Evolutionary conservation across 441 rosid genomes (phyloP).

Genomic region (Kokia cookei): DNA sequence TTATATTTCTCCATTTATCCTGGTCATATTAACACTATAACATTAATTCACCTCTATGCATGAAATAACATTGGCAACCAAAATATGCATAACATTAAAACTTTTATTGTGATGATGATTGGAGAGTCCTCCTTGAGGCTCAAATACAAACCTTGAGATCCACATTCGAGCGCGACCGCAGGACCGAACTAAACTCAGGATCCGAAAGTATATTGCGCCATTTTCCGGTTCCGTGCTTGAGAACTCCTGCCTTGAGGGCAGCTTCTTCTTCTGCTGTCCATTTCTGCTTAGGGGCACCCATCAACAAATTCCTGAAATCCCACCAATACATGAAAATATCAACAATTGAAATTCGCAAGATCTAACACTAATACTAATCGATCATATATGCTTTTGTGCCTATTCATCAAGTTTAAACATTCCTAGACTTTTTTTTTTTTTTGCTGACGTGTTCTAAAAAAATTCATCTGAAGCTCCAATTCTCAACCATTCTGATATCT

Average conservation of each 20-base stretch:
- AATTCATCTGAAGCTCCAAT: background rate
- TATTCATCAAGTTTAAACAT: background rate
- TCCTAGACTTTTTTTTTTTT: background rate
- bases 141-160: slow-evolving; percentile 56
- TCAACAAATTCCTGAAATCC: slow-evolving; percentile 20
- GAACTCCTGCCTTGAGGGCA: slow-evolving; percentile 67
- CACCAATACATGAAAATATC: slow-evolving; percentile 8
- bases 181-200: slow-evolving; percentile 34
- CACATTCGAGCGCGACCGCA: slow-evolving; percentile 63
- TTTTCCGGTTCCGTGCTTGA: slow-evolving; percentile 57
- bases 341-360: slow-evolving; percentile 8
- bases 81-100: slow-evolving; percentile 1
- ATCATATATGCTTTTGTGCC: background rate
- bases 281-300: slow-evolving; percentile 81
- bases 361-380: background rate
- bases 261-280: slow-evolving; percentile 77
- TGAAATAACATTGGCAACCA: background rate
- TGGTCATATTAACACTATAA: slow-evolving; percentile 17
- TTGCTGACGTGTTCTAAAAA: background rate
- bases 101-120: background rate
- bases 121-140: background rate
- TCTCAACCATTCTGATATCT: background rate
- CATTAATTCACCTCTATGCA: background rate
- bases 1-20: slow-evolving; percentile 78
- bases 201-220: slow-evolving; percentile 71